These are phyloP conservation scores for Brasenia schreberi DNA, from an alignment of 164 flowering plant genomes.

Conservation along the genomic window DNA sequence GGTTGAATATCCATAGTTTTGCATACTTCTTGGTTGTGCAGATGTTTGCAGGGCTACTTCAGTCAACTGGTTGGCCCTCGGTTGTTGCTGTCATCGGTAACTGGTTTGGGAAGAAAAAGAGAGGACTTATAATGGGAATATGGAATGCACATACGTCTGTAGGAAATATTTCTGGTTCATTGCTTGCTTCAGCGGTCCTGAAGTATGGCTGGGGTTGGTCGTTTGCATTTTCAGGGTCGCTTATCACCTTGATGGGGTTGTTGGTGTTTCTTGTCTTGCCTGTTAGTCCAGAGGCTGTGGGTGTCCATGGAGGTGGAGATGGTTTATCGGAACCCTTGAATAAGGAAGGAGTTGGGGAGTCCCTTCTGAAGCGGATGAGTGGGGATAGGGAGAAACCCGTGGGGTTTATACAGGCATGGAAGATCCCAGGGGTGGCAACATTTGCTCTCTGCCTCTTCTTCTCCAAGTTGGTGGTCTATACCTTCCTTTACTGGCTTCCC, in stretches of 20 bases:
- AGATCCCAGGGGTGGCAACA: conserved; percentile 87
- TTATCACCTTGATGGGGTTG: conserved; percentile 48
- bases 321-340: conserved; percentile 20
- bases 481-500: conserved; percentile 97
- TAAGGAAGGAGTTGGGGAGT: conserved; percentile 31
- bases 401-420: conserved; percentile 90
- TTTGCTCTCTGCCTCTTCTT: conserved; percentile 95
- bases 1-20: conserved; percentile 63
- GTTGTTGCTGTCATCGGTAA: conserved; percentile 95
- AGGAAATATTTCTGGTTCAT: conserved; percentile 82
- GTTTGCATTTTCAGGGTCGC: conserved; percentile 65
- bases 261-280: conserved; percentile 57
- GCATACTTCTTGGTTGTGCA: conserved; percentile 54
- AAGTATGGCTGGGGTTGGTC: conserved; percentile 98
- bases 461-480: conserved; percentile 85
- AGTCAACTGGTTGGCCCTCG: conserved; percentile 98
- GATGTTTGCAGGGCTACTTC: conserved; percentile 82
- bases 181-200: conserved; percentile 64
- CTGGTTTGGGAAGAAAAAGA: conserved; percentile 87
- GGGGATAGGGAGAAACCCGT: conserved; percentile 31
- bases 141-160: conserved; percentile 97
- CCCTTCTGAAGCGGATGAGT: conserved; percentile 22
- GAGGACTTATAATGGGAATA: conserved; percentile 93
- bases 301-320: conserved; percentile 25
- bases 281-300: conserved; percentile 60